Conservation (phyloP, 805 yeast species). For the Candida adriatica region DNA sequence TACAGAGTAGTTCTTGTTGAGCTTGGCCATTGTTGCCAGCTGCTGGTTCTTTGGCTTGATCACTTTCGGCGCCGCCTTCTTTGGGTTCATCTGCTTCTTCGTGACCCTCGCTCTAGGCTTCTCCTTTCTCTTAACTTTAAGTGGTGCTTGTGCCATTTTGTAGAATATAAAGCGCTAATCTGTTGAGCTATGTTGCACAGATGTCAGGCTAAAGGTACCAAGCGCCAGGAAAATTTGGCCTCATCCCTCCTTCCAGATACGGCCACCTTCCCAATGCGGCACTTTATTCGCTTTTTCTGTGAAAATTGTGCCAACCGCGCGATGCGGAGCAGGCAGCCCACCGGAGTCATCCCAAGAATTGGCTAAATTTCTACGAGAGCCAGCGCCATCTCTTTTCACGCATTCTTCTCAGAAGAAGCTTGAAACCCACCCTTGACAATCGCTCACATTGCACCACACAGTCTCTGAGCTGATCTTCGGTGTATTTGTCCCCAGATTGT, state of each 20-base stretch:
- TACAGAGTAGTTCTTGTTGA: constrained; percentile 44
- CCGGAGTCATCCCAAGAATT: constrained; percentile 10
- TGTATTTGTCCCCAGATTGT: too few relatives aligned
- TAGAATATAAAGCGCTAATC: not conserved
- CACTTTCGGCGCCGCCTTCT: constrained; percentile 68
- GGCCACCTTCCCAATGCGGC: too few relatives aligned
- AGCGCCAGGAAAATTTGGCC: too few relatives aligned
- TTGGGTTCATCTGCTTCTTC: constrained; percentile 58
- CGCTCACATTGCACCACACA: too few relatives aligned
- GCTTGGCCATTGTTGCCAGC: constrained; percentile 43
- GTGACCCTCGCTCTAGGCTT: constrained; percentile 36
- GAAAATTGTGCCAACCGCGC: constrained; percentile 3
- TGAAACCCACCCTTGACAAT: too few relatives aligned
- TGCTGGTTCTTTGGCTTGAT: constrained; percentile 60
- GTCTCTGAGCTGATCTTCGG: too few relatives aligned
- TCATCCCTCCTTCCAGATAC: too few relatives aligned
- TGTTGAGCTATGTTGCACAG: too few relatives aligned
- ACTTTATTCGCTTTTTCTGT: constrained; percentile 1
- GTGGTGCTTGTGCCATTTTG: constrained; percentile 67
- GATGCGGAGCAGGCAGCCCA: constrained; percentile 1
- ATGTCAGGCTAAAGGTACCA: too few relatives aligned
- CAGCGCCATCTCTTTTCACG: too few relatives aligned
- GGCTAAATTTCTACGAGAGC: constrained; percentile 2
- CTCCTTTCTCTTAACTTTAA: constrained; percentile 41
- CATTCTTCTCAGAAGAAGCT: too few relatives aligned